Conservation (phyloP, 2,329 filamentous ascomycete genomes). For the Fusarium paranaense region DNA sequence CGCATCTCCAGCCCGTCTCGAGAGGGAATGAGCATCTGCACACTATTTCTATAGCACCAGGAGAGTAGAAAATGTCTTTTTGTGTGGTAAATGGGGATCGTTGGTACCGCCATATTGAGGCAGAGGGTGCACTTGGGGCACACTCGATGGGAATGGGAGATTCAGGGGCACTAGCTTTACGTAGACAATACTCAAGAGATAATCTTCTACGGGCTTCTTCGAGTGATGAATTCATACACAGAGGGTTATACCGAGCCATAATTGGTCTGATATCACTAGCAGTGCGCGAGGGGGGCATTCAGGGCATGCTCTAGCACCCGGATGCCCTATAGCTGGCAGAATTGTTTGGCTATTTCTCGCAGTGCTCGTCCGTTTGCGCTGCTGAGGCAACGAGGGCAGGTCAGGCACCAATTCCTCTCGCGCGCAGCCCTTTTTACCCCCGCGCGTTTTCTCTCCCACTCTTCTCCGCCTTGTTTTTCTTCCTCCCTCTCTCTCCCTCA, state of each 20-base stretch:
- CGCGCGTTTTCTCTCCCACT: neutral
- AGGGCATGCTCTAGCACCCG: neutral
- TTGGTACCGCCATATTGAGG: neutral
- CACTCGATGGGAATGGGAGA: neutral
- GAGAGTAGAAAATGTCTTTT: fast-evolving
- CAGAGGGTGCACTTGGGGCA: neutral
- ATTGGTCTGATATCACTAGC: neutral
- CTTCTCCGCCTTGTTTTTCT: neutral
- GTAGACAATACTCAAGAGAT: neutral
- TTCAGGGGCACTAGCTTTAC: neutral
- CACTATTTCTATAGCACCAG: neutral
- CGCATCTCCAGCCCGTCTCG: neutral
- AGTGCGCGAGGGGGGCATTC: neutral
- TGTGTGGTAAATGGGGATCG: too few species aligned
- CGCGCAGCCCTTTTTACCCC: neutral
- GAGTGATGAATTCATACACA: neutral
- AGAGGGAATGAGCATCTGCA: neutral
- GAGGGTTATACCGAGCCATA: neutral
- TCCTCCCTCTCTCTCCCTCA: neutral
- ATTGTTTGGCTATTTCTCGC: neutral
- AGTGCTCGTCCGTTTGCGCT: neutral
- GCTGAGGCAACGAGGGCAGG: neutral
- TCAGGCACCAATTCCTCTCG: neutral
- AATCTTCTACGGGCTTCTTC: neutral
- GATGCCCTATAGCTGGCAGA: neutral